Conservation (phyloP, 176 grass and related monocot genomes). For the Leersia perrieri region DNA sequence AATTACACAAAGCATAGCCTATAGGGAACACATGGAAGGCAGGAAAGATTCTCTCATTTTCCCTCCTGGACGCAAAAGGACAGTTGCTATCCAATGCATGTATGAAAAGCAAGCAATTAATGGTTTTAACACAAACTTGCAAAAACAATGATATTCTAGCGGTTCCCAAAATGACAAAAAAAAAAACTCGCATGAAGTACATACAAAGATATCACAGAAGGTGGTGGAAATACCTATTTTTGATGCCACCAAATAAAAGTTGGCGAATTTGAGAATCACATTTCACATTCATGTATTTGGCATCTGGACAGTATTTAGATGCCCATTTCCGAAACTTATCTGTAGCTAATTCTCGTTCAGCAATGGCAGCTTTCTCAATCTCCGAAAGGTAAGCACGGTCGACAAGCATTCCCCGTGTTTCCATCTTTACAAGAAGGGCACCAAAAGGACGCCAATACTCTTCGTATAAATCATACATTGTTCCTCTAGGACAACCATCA, state of each 20-base stretch:
- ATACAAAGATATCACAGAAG: background rate
- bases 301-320: slow-evolving; percentile 72
- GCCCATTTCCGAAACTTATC: slow-evolving; percentile 82
- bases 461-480: slow-evolving; percentile 85
- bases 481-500: slow-evolving; percentile 52
- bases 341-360: slow-evolving; percentile 61
- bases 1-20: slow-evolving; percentile 15
- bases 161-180: slow-evolving; percentile 12
- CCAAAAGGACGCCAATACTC: slow-evolving; percentile 92
- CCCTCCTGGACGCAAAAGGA: background rate
- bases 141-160: background rate
- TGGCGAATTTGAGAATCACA: slow-evolving; percentile 87
- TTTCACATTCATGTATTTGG: slow-evolving; percentile 89
- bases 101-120: slow-evolving; percentile 5
- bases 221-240: slow-evolving; percentile 57
- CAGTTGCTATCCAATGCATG: background rate
- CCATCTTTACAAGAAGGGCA: slow-evolving; percentile 78
- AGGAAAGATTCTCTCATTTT: slow-evolving; percentile 10
- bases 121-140: background rate
- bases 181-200: background rate
- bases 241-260: slow-evolving; percentile 74
- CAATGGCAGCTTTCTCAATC: slow-evolving; percentile 75
- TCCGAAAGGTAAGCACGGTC: slow-evolving; percentile 70
- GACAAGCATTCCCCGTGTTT: slow-evolving; percentile 82
- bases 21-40: background rate